Evolutionary conservation across 2,329 filamentous ascomycete genomes (phyloP).

Genomic region (Ophiostoma angusticollis): DNA sequence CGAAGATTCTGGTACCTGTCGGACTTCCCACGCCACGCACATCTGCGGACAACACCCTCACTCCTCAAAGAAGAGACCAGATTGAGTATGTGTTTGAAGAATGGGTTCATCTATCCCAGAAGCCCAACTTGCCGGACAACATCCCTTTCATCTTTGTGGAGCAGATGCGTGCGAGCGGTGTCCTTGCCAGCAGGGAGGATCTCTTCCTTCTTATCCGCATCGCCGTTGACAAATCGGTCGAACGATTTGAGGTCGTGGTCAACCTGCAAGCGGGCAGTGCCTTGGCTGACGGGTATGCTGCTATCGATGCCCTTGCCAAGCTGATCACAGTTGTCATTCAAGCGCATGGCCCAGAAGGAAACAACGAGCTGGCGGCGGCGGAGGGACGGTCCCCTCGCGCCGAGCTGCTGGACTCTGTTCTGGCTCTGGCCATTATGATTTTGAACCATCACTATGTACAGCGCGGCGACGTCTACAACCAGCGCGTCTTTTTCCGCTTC

Average conservation of each 20-base stretch:
- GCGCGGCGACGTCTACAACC: constrained; percentile 69
- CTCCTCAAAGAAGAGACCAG: constrained; percentile 57
- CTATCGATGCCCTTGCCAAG: constrained; percentile 71
- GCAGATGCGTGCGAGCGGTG: constrained; percentile 63
- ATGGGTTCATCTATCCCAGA: constrained; percentile 75
- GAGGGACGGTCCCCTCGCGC: constrained; percentile 44
- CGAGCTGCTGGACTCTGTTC: constrained; percentile 61
- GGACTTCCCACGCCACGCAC: constrained; percentile 28
- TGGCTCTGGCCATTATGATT: constrained; percentile 67
- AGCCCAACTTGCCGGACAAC: constrained; percentile 62
- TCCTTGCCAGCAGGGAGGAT: constrained; percentile 64
- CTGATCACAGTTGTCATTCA: constrained; percentile 65
- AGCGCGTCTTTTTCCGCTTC: constrained; percentile 81
- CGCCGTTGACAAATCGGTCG: constrained; percentile 67
- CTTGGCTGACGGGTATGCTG: constrained; percentile 40
- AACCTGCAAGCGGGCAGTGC: constrained; percentile 49
- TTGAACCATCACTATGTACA: constrained; percentile 76
- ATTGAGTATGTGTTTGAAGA: constrained; percentile 94
- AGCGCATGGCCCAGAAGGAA: constrained; percentile 47
- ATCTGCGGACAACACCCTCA: constrained; percentile 36
- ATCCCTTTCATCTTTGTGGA: constrained; percentile 64
- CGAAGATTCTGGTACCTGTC: constrained; percentile 37
- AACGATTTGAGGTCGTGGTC: constrained; percentile 69
- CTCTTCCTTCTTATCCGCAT: constrained; percentile 67
- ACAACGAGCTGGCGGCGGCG: constrained; percentile 21